Evolutionary conservation across 2,329 filamentous ascomycete genomes (phyloP).

Genomic region (Chrysoporthe austroafricana): DNA sequence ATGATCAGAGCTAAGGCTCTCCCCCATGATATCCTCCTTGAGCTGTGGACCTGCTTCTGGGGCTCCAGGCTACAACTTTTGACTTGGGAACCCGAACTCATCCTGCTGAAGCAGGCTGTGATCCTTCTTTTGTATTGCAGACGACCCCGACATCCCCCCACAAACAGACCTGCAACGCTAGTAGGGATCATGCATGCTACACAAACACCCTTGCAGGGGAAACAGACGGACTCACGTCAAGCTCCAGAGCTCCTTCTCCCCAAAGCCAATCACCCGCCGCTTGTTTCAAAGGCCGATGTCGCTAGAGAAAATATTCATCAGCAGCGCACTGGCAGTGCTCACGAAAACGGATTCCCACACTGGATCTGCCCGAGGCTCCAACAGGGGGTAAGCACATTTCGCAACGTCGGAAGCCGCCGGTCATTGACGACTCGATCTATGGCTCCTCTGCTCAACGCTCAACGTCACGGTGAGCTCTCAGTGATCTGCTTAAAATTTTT

Average conservation of each 20-base stretch:
- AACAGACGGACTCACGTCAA: conserved; percentile 10
- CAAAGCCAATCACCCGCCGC: conserved; percentile 17
- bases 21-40: not conserved
- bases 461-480: not conserved
- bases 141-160: conserved; percentile 18
- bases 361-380: not conserved
- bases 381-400: not conserved
- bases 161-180: conserved; percentile 19
- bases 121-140: not conserved
- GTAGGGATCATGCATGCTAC: conserved; percentile 22
- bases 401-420: not conserved
- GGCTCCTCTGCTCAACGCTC: not conserved
- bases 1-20: not conserved
- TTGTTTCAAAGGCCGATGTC: conserved; percentile 19
- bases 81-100: not conserved
- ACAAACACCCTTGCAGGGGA: conserved; percentile 16
- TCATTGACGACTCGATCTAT: too few relatives aligned
- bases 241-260: conserved; percentile 12
- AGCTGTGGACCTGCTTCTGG: not conserved
- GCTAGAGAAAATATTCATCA: conserved; percentile 4
- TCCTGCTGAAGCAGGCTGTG: conserved; percentile 6
- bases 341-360: not conserved
- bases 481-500: not conserved
- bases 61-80: not conserved
- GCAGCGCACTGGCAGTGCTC: conserved; percentile 12